Base-by-base conservation (phyloP, 169 alveolate genomes). In the Cyclospora cayetanensis region DNA sequence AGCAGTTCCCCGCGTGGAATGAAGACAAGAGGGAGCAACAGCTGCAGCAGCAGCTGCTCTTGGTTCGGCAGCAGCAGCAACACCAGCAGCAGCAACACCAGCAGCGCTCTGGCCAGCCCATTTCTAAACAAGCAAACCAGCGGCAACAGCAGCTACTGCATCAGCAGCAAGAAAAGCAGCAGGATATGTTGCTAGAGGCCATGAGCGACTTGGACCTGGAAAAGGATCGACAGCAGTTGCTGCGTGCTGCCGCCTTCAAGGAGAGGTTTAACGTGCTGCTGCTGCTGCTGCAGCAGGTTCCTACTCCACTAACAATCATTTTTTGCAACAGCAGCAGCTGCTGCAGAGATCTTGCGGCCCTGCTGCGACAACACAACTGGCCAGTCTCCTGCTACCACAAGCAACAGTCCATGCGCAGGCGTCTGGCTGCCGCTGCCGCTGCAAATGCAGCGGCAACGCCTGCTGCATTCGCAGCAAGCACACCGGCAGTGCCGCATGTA, bases 301-400 rank as follows among this genome's bases (percentile, higher is more conserved):
- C 55, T 46, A 15, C 55, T 46, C 22, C 55, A 7, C 55, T 46
- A 7, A 46, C 55, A 7, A 15, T 46, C 22, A 15, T 46, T 7
- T 46, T 46, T 15, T 46, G 55, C 55, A 46, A 15, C 55, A 46
- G 55, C 55, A 46, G 41, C 39, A 65, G 76, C 76, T 27, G 76
- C 76, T 27, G 76, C 76, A 65, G 31, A 65, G 76, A 65, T 11
- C 15, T 65, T 18, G 37, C 34, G 76, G 4, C 22, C 5, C 76
- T 65, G 76, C 76, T 87, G 66, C 72, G 76, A 53, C 68, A 87
- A 41, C 92, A 65, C 39, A 80, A 63, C 29, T 87, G 92, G 92
- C 92, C 92, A 0, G 92, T 70, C 25, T 43, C 74, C 35, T 39
- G 42, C 66, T 87, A 46, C 42, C 86, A 87, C 55, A 66, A 68